Base-by-base conservation (phyloP, 495 filamentous ascomycete species). In the Bombardia bombarda region DNA sequence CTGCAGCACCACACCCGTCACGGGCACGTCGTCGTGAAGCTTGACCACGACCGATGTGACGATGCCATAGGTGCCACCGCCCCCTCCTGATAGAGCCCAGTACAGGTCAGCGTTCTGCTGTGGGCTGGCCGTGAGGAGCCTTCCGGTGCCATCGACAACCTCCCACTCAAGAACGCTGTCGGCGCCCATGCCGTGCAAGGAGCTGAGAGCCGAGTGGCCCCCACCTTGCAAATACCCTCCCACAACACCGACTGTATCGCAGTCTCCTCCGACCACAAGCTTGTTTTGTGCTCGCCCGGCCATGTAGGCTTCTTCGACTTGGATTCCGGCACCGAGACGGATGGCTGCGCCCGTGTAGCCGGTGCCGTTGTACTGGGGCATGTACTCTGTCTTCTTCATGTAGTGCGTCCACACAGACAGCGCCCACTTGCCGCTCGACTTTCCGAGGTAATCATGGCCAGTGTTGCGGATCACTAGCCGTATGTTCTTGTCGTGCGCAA, bases 51-150 rank as follows among this genome's bases (percentile, higher is more conserved):
- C 53, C 17, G 56, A 62, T 21, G 68, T 42, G n/a, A 73, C 66
- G 13, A 75, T 61, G 18, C 65, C 72, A 41, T 69, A 77, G 30
- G 61, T 74, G n/a, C 71, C 69, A 5, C 57, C 58, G 6, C 74
- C 74, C 9, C 78, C 78, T 9, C 78, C 79, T 32, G 64, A 69
- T 0, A 83, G 62, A 7, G 79, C 79, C 76, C 75, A 82, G 59
- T 73, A 82, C 0, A 83, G 54, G 52, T 82, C 78, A 0, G 61
- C 20, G 47, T 80, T 69, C 43, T 69, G 12, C 26, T 61, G 62
- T 1, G 63, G 68, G 13, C 62, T 65, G 7, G 73, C 73, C 3
- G 53, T 64, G 42, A 82, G 12, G 39, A 69, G 48, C 20, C 55
- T 55, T 0, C 78, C 75, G 3, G 48, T 40, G 0, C 66, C 72